Percentiles rank a stretch among this genome's conserved stretches.
Conservation (phyloP, 306 rosid genomes). For the Quercus robur region DNA sequence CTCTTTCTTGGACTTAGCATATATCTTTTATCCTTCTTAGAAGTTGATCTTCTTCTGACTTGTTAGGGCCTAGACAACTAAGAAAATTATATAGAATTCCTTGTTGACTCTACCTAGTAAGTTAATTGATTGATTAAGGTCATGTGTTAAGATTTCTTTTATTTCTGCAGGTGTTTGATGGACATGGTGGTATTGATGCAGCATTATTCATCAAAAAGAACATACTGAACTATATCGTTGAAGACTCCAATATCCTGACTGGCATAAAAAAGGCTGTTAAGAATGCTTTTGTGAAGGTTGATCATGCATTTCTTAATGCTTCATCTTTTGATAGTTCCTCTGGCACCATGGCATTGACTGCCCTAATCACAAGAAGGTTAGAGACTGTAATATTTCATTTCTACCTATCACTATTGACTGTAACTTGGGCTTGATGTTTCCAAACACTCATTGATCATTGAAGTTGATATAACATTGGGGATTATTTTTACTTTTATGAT, state of each 20-base stretch:
- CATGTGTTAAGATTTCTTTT: conserved; percentile 2
- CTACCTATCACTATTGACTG: background rate
- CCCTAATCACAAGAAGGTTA: conserved; percentile 53
- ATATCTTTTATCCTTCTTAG: background rate
- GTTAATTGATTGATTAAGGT: conserved; percentile 2
- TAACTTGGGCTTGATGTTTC: background rate
- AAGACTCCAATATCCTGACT: conserved; percentile 46
- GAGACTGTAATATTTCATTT: background rate
- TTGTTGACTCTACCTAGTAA: background rate
- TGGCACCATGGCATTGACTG: conserved; percentile 53
- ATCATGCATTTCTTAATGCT: conserved; percentile 57
- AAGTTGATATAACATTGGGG: background rate
- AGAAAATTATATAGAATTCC: background rate
- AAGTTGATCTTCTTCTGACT: background rate
- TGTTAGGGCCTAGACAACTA: background rate
- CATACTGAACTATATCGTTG: conserved; percentile 43
- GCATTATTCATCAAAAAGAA: conserved; percentile 50
- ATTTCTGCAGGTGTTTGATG: conserved; percentile 55
- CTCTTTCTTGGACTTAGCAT: background rate
- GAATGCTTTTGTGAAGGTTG: conserved; percentile 52
- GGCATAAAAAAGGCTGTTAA: conserved; percentile 43
- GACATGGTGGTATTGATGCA: conserved; percentile 69
- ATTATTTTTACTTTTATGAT: background rate
- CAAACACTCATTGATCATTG: background rate
- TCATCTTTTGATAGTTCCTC: conserved; percentile 53